Conservation (phyloP, 2,329 filamentous ascomycete genomes). For the Penicillium sp. region DNA sequence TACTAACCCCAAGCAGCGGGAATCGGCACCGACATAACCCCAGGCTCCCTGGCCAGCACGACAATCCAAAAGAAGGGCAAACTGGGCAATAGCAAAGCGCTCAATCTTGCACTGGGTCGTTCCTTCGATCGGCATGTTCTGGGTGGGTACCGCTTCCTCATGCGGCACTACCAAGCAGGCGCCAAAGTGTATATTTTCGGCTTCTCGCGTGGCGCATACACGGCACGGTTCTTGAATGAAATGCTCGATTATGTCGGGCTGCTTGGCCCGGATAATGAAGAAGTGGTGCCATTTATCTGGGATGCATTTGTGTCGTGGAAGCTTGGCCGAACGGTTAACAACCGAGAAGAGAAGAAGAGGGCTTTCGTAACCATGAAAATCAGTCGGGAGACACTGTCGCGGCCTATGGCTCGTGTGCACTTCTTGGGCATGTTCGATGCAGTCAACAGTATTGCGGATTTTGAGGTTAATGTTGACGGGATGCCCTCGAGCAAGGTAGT, state of each 20-base stretch:
- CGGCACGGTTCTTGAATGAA: constrained; percentile 63
- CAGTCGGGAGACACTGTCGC: constrained; percentile 64
- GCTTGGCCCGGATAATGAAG: constrained; percentile 67
- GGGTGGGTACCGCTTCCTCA: constrained; percentile 66
- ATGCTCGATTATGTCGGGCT: constrained; percentile 74
- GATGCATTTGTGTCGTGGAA: constrained; percentile 35
- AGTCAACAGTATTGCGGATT: constrained; percentile 20
- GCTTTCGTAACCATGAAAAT: constrained; percentile 65
- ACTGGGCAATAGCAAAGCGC: constrained; percentile 4
- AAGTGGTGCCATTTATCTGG: constrained; percentile 73
- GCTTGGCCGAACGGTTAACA: not conserved
- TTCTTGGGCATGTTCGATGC: constrained; percentile 24
- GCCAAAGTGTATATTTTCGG: constrained; percentile 58
- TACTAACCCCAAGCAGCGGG: constrained; percentile 17
- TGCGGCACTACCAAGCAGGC: constrained; percentile 56
- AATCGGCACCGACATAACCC: constrained; percentile 31
- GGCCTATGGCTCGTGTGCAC: constrained; percentile 11
- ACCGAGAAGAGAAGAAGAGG: constrained; percentile 22
- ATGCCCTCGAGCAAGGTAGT: constrained; percentile 39
- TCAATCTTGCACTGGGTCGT: constrained; percentile 62
- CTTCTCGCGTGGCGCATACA: constrained; percentile 61
- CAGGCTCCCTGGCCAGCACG: constrained; percentile 15
- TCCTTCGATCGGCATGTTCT: constrained; percentile 72
- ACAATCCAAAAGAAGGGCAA: constrained; percentile 12
- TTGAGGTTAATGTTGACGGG: constrained; percentile 9